Evolutionary conservation across 176 grass and related monocot genomes (phyloP), one percentile per base, ranked within the genome.

Genomic region (Phoenix dactylifera): DNA sequence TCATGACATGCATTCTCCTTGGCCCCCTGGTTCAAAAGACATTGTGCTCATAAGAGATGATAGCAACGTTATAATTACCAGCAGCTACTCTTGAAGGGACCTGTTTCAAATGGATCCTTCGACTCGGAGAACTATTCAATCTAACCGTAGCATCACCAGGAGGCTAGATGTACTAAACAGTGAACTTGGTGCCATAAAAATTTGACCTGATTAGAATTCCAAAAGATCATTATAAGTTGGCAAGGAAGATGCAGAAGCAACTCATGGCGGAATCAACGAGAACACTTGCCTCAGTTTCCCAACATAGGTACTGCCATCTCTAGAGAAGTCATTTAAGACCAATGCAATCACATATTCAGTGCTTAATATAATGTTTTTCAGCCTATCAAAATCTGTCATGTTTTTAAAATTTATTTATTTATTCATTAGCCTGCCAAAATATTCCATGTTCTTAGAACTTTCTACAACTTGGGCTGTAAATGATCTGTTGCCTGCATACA

Each of bases 101-200:
- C 81, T 89, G 93, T 18, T 98, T 89, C 0, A 79, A 98, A 57
- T 89, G 77, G 19, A 83, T 78, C 53, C 88, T 74, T 76, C 77
- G 77, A 50, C 64, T 92, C 22, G 75, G 74, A 35, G 68, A 77
- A 32, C 75, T 88, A 73, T 81, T 76, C 2, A 74, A 78, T 57
- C 83, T 65, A 12, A 77, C 26, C 26, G 44, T 67, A 23, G 69
- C 70, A 70, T 85, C 75, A 55, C 70, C 62, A 51, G 93, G 88
- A 66, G 93, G 82, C 57, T 92, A 84, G 71, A 78, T 89, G 32
- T 98, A 88, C 17, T 85, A 89, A 60, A 98, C 76, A 3, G 84
- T 98, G 73, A 98, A 98, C 75, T 98, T 98, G 60, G 93, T 98
- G 55, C 93, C 93, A 0, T 89, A 82, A 62, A 98, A 98, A 70